Evolutionary conservation across 441 rosid genomes (phyloP).

Genomic region (Gossypium lobatum): DNA sequence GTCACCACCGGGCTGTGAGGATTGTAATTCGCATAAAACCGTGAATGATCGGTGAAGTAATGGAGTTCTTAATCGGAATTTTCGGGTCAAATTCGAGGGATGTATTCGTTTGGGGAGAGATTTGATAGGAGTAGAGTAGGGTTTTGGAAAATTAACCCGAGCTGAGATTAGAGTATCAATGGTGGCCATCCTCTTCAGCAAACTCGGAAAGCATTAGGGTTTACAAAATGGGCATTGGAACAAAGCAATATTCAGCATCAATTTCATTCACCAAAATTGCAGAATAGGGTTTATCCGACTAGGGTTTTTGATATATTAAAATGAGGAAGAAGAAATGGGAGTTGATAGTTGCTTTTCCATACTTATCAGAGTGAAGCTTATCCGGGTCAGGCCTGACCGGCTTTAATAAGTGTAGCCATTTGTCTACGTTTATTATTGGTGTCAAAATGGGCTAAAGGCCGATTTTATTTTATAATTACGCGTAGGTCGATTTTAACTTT

Average conservation of each 20-base stretch:
- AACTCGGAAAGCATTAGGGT: conserved; percentile 9
- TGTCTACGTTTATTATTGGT: no score
- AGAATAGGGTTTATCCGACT: conserved; percentile 5
- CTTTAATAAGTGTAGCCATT: not conserved
- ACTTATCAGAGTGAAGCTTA: conserved; percentile 12
- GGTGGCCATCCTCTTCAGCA: conserved; percentile 35
- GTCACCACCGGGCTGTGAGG: conserved; percentile 36
- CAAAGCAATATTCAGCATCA: not conserved
- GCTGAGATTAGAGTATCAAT: conserved; percentile 41
- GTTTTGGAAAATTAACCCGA: conserved; percentile 41
- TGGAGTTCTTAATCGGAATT: conserved; percentile 29
- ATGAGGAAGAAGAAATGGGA: conserved; percentile 4
- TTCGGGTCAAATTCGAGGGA: conserved; percentile 25
- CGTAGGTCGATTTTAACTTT: no score
- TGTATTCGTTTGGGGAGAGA: conserved; percentile 17
- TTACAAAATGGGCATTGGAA: not conserved
- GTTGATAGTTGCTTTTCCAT: not conserved
- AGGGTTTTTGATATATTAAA: conserved; percentile 11
- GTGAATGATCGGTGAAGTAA: conserved; percentile 44
- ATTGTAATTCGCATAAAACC: conserved; percentile 42
- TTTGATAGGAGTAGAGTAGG: conserved; percentile 10
- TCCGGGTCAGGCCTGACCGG: not conserved
- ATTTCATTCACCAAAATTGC: not conserved
- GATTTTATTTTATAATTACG: no score
- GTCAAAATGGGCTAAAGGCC: no score